phyloP scores from a whole-genome alignment of 352 stramenopile species.

The Plasmopara halstedii region DNA sequence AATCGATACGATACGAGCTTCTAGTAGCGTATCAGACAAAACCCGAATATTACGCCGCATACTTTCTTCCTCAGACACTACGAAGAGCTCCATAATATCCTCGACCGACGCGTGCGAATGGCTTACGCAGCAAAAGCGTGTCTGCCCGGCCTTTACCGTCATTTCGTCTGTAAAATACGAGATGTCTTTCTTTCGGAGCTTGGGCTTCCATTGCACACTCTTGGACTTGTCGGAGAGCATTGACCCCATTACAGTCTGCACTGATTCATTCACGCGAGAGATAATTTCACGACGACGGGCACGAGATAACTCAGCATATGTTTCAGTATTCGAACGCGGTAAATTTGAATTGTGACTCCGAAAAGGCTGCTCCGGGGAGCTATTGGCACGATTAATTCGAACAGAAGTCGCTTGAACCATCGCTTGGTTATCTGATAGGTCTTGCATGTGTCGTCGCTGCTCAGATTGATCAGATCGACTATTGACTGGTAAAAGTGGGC shows the following conservation, averaged over 20 bases:
- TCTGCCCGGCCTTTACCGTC: conserved; percentile 29
- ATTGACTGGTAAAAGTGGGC: no score
- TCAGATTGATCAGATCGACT: no score
- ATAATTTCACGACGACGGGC: conserved; percentile 20
- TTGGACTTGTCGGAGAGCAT: conserved; percentile 30
- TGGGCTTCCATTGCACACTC: conserved; percentile 35
- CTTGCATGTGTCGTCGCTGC: no score
- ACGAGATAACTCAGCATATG: conserved; percentile 14
- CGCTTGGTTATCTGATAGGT: background rate
- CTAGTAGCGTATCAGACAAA: conserved; percentile 39
- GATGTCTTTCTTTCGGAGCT: conserved; percentile 35
- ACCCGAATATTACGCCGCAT: conserved; percentile 37
- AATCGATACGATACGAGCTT: conserved; percentile 33
- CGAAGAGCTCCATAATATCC: conserved; percentile 47
- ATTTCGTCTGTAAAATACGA: conserved; percentile 45
- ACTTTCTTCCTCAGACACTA: conserved; percentile 28
- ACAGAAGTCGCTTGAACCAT: background rate
- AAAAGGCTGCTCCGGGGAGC: background rate
- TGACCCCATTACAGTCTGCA: conserved; percentile 37
- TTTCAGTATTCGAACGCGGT: conserved; percentile 5
- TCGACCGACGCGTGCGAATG: conserved; percentile 26
- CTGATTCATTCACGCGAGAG: conserved; percentile 16
- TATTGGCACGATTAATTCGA: background rate
- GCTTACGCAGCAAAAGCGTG: conserved; percentile 48
- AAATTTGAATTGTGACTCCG: background rate